Evolutionary conservation across 75 land plant genomes (phyloP).

Genomic region (Sequoiadendron giganteum): DNA sequence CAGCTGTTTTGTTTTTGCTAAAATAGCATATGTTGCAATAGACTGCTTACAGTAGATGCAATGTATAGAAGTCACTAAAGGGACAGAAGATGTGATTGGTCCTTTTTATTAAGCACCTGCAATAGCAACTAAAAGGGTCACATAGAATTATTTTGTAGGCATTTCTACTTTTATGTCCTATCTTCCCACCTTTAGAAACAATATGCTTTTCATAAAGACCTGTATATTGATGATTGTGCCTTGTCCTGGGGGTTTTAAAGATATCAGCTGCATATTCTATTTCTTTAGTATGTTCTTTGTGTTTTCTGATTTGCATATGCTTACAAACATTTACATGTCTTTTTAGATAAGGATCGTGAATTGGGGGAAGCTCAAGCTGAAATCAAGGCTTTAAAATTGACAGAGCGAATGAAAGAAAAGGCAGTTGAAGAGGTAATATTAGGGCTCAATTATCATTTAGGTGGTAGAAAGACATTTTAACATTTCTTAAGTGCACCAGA

Average conservation of each 20-base stretch:
- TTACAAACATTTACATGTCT: background rate
- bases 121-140: background rate
- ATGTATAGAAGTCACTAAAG: background rate
- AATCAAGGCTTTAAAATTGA: constrained; percentile 70
- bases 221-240: background rate
- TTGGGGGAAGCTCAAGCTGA: constrained; percentile 80
- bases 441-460: background rate
- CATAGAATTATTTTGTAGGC: background rate
- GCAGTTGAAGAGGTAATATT: constrained; percentile 88
- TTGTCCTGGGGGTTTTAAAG: background rate
- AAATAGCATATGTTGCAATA: background rate
- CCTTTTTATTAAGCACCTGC: background rate
- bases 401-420: constrained; percentile 81
- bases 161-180: background rate
- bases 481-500: background rate
- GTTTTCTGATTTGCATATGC: background rate
- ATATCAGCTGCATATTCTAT: constrained; percentile 15
- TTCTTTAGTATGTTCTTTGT: background rate
- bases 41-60: background rate
- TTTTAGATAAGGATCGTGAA: constrained; percentile 80
- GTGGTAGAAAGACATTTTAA: background rate
- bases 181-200: background rate
- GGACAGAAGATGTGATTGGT: background rate
- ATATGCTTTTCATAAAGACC: background rate
- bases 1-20: background rate